Percentiles rank a stretch among this genome's conserved stretches.
Evolutionary conservation across 2,329 filamentous ascomycete genomes (phyloP).

Genomic region (Fusarium sterilihyphosum): DNA sequence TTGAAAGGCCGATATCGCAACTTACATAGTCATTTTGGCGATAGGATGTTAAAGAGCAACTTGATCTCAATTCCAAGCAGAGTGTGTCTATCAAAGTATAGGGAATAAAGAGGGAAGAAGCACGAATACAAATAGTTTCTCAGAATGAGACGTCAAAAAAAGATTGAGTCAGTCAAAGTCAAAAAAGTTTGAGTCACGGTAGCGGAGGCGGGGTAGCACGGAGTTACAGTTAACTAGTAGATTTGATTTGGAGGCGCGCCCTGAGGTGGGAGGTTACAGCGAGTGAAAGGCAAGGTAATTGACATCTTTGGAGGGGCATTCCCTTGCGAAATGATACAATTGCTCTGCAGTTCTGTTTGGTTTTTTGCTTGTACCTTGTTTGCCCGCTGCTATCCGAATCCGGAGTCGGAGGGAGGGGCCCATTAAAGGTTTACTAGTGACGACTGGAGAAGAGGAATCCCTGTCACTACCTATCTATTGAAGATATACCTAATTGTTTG

Average conservation of each 20-base stretch:
- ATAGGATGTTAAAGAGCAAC: not conserved
- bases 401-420: slow-evolving; percentile 14
- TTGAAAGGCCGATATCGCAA: slow-evolving; percentile 13
- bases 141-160: slow-evolving; percentile 10
- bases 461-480: no score
- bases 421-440: not conserved
- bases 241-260: slow-evolving; percentile 9
- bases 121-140: slow-evolving; percentile 17
- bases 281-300: not conserved
- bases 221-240: not conserved
- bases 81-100: not conserved
- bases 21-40: slow-evolving; percentile 24
- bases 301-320: slow-evolving; percentile 20
- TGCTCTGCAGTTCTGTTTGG: not conserved
- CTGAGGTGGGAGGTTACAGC: not conserved
- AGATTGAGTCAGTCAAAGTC: slow-evolving; percentile 25
- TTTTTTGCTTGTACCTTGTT: not conserved
- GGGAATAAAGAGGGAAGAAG: not conserved
- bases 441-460: slow-evolving; percentile 2
- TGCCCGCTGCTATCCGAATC: slow-evolving; percentile 19
- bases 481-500: not conserved
- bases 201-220: slow-evolving; percentile 19
- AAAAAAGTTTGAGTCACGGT: slow-evolving; percentile 24
- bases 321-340: not conserved
- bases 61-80: slow-evolving; percentile 10